Percentiles rank a stretch among this genome's conserved stretches.
These are phyloP conservation scores for Suhomyces coccinellae DNA, from an alignment of 1,139 yeast species.

Conservation along the genomic window DNA sequence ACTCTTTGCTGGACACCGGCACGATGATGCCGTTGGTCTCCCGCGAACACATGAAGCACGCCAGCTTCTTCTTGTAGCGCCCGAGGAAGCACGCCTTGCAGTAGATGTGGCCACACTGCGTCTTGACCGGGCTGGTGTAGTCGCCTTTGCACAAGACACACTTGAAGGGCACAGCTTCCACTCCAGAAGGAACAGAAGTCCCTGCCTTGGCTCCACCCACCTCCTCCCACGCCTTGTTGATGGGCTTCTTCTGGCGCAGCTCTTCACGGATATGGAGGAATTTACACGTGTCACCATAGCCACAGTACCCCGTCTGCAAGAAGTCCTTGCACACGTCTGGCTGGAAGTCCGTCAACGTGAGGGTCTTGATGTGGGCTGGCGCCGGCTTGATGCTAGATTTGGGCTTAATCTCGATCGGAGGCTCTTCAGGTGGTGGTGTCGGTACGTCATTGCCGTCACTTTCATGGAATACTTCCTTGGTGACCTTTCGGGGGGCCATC, in stretches of 20 bases:
- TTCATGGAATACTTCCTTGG: slow-evolving; percentile 3
- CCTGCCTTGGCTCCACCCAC: slow-evolving; percentile 18
- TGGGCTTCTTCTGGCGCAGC: slow-evolving; percentile 70
- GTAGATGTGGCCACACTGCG: slow-evolving; percentile 65
- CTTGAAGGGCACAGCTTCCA: slow-evolving; percentile 49
- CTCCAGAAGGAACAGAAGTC: slow-evolving; percentile 15
- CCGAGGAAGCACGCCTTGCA: slow-evolving; percentile 65
- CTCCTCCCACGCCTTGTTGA: slow-evolving; percentile 72
- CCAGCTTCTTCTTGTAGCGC: slow-evolving; percentile 45
- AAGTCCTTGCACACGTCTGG: slow-evolving; percentile 95
- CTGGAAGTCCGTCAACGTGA: slow-evolving; percentile 83
- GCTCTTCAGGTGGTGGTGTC: not conserved
- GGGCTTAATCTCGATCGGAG: not conserved
- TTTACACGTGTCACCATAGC: slow-evolving; percentile 98
- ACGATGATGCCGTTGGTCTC: slow-evolving; percentile 57
- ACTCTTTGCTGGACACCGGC: slow-evolving; percentile 24
- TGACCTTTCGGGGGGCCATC: not conserved
- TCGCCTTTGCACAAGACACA: slow-evolving; percentile 64
- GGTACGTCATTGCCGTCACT: not conserved
- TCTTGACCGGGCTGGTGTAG: slow-evolving; percentile 58
- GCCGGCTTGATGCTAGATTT: slow-evolving; percentile 16
- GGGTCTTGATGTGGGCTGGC: slow-evolving; percentile 62
- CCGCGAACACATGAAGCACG: slow-evolving; percentile 58
- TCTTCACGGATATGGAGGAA: slow-evolving; percentile 90
- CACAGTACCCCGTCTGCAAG: slow-evolving; percentile 91